Conservation (phyloP, 306 rosid genomes). For the Nissolia schottii region DNA sequence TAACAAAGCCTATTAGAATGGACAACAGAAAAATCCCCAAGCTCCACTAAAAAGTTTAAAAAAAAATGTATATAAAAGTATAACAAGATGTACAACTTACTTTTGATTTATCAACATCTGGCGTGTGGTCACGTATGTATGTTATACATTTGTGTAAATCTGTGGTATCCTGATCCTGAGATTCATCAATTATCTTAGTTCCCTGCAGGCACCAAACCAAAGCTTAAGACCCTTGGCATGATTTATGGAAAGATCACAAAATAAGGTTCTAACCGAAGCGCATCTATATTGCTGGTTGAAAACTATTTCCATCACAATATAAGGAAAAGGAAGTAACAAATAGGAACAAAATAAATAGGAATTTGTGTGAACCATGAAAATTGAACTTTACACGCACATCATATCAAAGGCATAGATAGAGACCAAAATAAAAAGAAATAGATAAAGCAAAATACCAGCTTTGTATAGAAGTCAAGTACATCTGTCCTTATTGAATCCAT, state of each 20-base stretch:
- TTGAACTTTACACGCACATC: background rate
- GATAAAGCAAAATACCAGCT: slow-evolving; percentile 38
- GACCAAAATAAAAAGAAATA: background rate
- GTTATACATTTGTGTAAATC: slow-evolving; percentile 88
- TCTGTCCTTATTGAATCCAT: slow-evolving; percentile 85
- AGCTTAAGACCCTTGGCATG: slow-evolving; percentile 27
- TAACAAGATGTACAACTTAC: slow-evolving; percentile 44
- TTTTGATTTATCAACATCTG: slow-evolving; percentile 42
- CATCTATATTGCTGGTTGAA: no score
- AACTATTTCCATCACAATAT: no score
- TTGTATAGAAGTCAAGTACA: slow-evolving; percentile 64
- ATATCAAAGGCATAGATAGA: background rate
- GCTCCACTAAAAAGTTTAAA: background rate
- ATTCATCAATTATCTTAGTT: slow-evolving; percentile 65
- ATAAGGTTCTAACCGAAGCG: no score
- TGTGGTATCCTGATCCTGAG: slow-evolving; percentile 92
- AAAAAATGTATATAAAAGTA: background rate
- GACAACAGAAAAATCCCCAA: background rate
- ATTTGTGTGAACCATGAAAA: slow-evolving; percentile 9
- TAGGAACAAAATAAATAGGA: background rate
- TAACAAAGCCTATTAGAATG: background rate
- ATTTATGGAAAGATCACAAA: slow-evolving; percentile 3
- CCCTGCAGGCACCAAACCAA: slow-evolving; percentile 59
- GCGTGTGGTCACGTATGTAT: slow-evolving; percentile 45
- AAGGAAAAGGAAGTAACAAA: no score